phyloP scores from a whole-genome alignment of 371 early-diverging fungal species.

The Mucor racemosus region DNA sequence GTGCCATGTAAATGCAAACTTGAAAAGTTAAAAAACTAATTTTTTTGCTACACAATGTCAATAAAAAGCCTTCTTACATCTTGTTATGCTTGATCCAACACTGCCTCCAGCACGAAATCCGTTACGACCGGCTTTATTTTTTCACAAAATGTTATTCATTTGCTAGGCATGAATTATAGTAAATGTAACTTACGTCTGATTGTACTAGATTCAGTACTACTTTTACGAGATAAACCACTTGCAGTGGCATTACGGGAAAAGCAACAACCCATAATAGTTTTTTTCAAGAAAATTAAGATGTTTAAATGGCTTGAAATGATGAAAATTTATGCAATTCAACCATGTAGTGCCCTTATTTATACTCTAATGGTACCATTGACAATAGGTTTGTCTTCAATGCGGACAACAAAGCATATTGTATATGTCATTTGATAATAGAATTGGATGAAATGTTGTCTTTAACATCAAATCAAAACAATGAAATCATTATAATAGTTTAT shows the following conservation, averaged over 20 bases:
- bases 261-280: neutral
- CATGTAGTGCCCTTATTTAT: too few relatives aligned
- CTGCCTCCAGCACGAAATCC: neutral
- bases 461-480: too few relatives aligned
- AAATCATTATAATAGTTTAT: too few relatives aligned
- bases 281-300: neutral
- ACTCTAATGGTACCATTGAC: too few relatives aligned
- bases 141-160: neutral
- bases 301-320: too few relatives aligned
- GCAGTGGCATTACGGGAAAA: neutral
- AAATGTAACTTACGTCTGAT: neutral
- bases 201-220: neutral
- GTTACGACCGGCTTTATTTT: neutral
- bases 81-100: neutral
- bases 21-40: neutral
- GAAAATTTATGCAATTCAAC: too few relatives aligned
- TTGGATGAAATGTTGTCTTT: too few relatives aligned
- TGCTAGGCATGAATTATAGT: neutral
- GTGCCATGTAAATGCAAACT: neutral
- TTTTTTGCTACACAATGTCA: neutral
- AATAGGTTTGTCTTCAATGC: too few relatives aligned
- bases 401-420: too few relatives aligned
- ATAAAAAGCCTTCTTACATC: neutral
- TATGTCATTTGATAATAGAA: too few relatives aligned
- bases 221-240: neutral